Evolutionary conservation across 2,329 filamentous ascomycete species (phyloP).

Genomic region (Chaetothyriales sp.): DNA sequence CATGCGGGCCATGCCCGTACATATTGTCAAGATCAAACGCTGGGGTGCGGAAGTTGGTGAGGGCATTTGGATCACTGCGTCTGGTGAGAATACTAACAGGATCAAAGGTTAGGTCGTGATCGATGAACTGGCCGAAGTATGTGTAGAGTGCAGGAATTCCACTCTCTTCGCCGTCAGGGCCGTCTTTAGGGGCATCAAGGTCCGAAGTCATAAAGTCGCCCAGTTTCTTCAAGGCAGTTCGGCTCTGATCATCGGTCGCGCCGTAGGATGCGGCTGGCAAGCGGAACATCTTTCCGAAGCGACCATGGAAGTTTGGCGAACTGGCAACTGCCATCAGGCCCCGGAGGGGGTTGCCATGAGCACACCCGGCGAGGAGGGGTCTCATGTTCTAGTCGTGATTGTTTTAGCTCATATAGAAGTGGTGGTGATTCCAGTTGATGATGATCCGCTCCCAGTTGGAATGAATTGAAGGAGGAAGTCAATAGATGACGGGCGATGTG

Average conservation of each 20-base stretch:
- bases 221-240: background rate
- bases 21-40: background rate
- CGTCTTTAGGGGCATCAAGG: background rate
- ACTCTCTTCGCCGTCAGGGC: background rate
- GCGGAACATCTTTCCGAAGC: too few species aligned
- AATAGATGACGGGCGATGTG: too few species aligned
- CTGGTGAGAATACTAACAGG: background rate
- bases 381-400: too few species aligned
- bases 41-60: conserved; percentile 1
- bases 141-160: conserved; percentile 1
- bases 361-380: too few species aligned
- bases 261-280: background rate
- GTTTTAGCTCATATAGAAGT: too few species aligned
- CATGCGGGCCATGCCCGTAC: background rate
- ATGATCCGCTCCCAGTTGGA: too few species aligned
- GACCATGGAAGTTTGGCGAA: too few species aligned
- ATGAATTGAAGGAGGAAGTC: too few species aligned
- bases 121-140: background rate
- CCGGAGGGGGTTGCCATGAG: too few species aligned
- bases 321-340: too few species aligned
- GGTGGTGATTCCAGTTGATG: too few species aligned
- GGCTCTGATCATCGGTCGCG: background rate
- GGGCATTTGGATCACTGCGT: background rate
- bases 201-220: background rate
- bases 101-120: background rate